Conservation (phyloP, 768 basidiomycete species). For the Mycena leptocephala region DNA sequence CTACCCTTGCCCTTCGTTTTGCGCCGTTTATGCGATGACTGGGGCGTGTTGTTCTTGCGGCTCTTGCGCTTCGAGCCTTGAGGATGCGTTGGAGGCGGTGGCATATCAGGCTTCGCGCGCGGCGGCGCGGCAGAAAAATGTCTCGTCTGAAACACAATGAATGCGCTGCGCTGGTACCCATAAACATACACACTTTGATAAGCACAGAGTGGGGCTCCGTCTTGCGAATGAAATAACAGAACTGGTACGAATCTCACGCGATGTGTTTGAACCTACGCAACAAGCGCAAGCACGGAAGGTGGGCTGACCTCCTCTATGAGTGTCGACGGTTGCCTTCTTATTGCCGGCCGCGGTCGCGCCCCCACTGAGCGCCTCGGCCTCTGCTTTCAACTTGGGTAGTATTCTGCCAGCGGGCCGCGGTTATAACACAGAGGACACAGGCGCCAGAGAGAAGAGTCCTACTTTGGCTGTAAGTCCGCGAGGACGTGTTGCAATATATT, state of each 20-base stretch:
- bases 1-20: constrained; percentile 59
- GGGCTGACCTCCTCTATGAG: constrained; percentile 84
- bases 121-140: constrained; percentile 54
- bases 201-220: constrained; percentile 87
- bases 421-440: constrained; percentile 6
- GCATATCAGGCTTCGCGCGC: constrained; percentile 28
- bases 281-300: background rate
- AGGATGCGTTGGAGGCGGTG: background rate
- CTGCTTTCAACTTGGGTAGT: constrained; percentile 75
- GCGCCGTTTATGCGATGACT: constrained; percentile 47
- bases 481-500: constrained; percentile 85
- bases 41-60: constrained; percentile 38
- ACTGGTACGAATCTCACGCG: constrained; percentile 86
- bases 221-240: constrained; percentile 91
- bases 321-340: constrained; percentile 84
- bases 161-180: background rate
- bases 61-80: constrained; percentile 36
- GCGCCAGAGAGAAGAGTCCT: constrained; percentile 25
- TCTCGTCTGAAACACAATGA: constrained; percentile 49
- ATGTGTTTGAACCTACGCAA: constrained; percentile 12
- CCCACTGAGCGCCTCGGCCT: constrained; percentile 61
- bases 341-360: constrained; percentile 57
- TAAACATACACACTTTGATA: constrained; percentile 74
- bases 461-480: constrained; percentile 84
- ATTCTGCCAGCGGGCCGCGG: constrained; percentile 61